Conservation (phyloP, 1,284 basidiomycete genomes). For the Ustilago sp. region DNA sequence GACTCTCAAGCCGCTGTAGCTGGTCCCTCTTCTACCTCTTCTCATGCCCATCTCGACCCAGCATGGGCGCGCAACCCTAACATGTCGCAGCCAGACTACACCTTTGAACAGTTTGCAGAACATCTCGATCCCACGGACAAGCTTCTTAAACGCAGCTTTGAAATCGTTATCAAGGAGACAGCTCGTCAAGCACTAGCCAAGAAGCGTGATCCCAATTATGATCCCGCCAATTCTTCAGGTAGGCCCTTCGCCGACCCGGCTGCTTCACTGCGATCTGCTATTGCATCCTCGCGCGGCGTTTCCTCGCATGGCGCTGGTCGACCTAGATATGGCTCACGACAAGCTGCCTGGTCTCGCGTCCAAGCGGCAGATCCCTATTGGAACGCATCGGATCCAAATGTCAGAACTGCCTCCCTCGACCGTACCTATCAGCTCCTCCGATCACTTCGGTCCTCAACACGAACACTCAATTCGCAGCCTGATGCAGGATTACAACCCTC, state of each 20-base stretch:
- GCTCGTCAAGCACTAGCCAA: slow-evolving; percentile 45
- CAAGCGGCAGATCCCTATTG: background rate
- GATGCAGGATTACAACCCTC: background rate
- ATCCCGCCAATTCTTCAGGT: slow-evolving; percentile 10
- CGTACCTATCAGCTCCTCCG: slow-evolving; percentile 30
- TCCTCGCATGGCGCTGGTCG: slow-evolving; percentile 10
- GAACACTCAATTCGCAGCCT: background rate
- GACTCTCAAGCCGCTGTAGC: slow-evolving; percentile 20
- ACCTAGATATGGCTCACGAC: background rate
- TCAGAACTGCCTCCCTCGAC: slow-evolving; percentile 8
- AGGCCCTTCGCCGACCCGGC: slow-evolving; percentile 21
- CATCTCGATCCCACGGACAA: slow-evolving; percentile 51
- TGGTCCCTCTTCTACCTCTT: slow-evolving; percentile 8
- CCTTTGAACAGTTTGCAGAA: slow-evolving; percentile 53
- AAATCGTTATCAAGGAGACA: slow-evolving; percentile 55
- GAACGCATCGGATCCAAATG: background rate
- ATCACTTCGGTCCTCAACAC: slow-evolving; percentile 13
- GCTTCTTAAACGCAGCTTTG: slow-evolving; percentile 43
- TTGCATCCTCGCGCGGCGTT: slow-evolving; percentile 20
- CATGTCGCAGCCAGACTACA: slow-evolving; percentile 44
- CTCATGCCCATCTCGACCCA: slow-evolving; percentile 26
- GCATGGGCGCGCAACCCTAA: slow-evolving; percentile 17
- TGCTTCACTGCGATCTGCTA: slow-evolving; percentile 31
- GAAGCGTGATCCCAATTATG: slow-evolving; percentile 21
- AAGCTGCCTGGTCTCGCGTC: slow-evolving; percentile 1